Conservation (phyloP, 805 yeast genomes). For the Monosporozyma siamensis region DNA sequence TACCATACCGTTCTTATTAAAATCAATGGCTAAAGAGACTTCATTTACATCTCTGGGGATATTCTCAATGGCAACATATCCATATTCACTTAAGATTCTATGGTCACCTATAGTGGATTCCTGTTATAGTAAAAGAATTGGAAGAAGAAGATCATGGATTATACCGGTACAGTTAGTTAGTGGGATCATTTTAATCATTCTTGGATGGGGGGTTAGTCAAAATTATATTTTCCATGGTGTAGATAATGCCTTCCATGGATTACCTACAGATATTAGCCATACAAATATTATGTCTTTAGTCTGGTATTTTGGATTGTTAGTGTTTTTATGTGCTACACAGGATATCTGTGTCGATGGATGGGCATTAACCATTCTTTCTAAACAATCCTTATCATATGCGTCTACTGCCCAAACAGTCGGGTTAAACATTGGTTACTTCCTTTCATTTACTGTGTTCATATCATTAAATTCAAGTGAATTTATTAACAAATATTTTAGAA, state of each 20-base stretch:
- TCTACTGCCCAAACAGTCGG: constrained; percentile 98
- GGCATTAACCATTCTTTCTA: constrained; percentile 84
- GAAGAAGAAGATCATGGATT: constrained; percentile 89
- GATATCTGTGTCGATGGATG: constrained; percentile 99
- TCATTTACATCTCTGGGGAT: constrained; percentile 85
- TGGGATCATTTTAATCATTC: constrained; percentile 51
- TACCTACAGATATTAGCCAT: constrained; percentile 7
- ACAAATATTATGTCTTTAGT: constrained; percentile 41
- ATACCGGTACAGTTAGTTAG: constrained; percentile 84
- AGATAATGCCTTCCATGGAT: constrained; percentile 20
- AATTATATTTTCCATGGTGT: constrained; percentile 39
- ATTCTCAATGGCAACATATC: constrained; percentile 87
- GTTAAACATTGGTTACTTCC: constrained; percentile 83
- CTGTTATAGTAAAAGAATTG: constrained; percentile 52
- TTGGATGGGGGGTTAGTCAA: constrained; percentile 45
- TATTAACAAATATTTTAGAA: constrained; percentile 74
- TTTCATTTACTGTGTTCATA: constrained; percentile 82
- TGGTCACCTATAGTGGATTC: constrained; percentile 98
- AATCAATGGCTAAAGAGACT: constrained; percentile 49
- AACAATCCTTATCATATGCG: constrained; percentile 75
- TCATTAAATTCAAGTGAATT: constrained; percentile 89
- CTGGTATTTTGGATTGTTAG: constrained; percentile 60
- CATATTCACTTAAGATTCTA: constrained; percentile 80
- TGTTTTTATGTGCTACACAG: constrained; percentile 90
- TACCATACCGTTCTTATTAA: constrained; percentile 80